These are phyloP conservation scores for Juglanconis oblonga DNA, from an alignment of 2,329 filamentous ascomycete genomes.

Conservation along the genomic window DNA sequence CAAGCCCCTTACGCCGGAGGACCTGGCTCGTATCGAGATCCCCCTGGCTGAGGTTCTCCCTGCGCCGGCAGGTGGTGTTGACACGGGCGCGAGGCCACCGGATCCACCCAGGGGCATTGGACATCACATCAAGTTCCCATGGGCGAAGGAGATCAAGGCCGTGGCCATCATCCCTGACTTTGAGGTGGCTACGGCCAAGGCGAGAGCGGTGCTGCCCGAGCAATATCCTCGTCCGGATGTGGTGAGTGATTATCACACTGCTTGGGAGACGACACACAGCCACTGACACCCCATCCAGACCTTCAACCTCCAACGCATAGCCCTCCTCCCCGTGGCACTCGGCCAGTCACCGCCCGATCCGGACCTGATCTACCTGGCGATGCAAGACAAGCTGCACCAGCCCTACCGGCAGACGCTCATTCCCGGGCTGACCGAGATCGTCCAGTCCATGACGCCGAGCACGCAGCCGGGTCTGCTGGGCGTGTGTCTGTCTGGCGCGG, in stretches of 20 bases:
- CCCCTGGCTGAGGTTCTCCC: constrained; percentile 92
- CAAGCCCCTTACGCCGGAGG: constrained; percentile 84
- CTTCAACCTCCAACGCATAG: constrained; percentile 94
- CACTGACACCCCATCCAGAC: constrained; percentile 39
- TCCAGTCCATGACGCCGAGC: constrained; percentile 84
- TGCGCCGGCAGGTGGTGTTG: constrained; percentile 81
- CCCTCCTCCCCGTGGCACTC: constrained; percentile 83
- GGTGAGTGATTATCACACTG: constrained; percentile 44
- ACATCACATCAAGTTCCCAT: constrained; percentile 92
- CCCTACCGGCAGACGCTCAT: constrained; percentile 91
- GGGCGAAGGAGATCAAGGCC: constrained; percentile 93
- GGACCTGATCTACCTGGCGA: constrained; percentile 91
- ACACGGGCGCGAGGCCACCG: constrained; percentile 83
- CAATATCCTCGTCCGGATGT: constrained; percentile 79
- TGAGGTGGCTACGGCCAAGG: constrained; percentile 90
- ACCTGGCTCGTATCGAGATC: constrained; percentile 87
- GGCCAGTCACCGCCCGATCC: constrained; percentile 88
- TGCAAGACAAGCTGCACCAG: constrained; percentile 99
- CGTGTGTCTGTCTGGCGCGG: constrained; percentile 91
- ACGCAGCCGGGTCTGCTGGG: constrained; percentile 86
- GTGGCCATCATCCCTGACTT: constrained; percentile 96
- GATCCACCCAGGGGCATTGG: constrained; percentile 90
- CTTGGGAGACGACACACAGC: background rate
- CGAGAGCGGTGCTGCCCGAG: constrained; percentile 78
- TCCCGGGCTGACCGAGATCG: constrained; percentile 84